Evolutionary conservation across 1,139 yeast species (phyloP), one percentile per base, ranked within the genome.

Genomic region (Saccharomycopsis hybrid): DNA sequence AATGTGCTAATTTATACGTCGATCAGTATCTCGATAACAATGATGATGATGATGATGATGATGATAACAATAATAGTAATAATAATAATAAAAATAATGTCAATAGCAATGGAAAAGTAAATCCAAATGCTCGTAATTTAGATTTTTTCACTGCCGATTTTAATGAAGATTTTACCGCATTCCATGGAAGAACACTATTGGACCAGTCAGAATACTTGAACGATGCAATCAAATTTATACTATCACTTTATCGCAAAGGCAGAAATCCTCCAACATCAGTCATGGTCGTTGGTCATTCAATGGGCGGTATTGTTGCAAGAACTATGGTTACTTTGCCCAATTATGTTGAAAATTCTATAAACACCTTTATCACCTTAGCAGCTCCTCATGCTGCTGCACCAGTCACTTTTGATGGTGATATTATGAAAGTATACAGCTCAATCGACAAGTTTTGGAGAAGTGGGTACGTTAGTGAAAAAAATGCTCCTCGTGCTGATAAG

Each of bases 311-410:
- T 24, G 97, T 90, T 1, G 84, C 96, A 3, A 71, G 97, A 53
- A 81, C 85, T 1, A 78, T 88, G 79, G 71, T 86, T 11, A 81
- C 92, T 0, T 66, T 92, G 52, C 87, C 90, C 1, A 89, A 88
- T 60, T 90, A 88, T 62, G 60, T 71, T 1, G 77, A 77, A 1
- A 77, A 74, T 18, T 83, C 96, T 1, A 78, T 94, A 18, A 88
- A 88, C 60, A 84, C 97, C 0, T 85, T 92, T 13, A 58, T 92
- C 25, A 90, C 98, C 0, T 69, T 94, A 49, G 85, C 97, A 0
- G 80, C 97, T 0, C 99, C 99, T 0, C 98, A 94, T 64, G 80
- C 90, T 0, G 83, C 88, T 1, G 85, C 97, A 0, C 97, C 99
- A 0, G 78, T 92, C n/a, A 88, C 97, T 0, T 90, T 90, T 66